Percentiles rank a stretch among this genome's conserved stretches.
phyloP scores from a whole-genome alignment of 371 early-diverging fungal species.

The Phascolomyces articulosus region DNA sequence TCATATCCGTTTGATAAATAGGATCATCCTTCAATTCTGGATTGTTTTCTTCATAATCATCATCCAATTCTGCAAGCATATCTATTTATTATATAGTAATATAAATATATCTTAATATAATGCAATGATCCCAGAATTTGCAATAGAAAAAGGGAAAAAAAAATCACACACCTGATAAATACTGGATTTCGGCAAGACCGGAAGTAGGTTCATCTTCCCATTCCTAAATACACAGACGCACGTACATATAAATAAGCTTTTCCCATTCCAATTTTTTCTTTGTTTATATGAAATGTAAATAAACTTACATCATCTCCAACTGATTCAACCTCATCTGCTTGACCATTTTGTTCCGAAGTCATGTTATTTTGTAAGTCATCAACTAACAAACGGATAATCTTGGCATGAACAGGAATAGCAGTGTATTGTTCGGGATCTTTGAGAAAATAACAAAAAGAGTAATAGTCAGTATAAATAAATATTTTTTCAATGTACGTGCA shows the following conservation, averaged over 20 bases:
- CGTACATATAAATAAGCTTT: neutral
- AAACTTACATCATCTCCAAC: slow-evolving; percentile 41
- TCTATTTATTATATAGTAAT: slow-evolving; percentile 38
- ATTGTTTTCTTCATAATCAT: slow-evolving; percentile 74
- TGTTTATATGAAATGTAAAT: slow-evolving; percentile 1
- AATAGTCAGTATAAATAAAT: neutral
- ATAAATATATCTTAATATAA: no score
- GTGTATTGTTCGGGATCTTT: slow-evolving; percentile 82
- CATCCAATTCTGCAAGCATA: slow-evolving; percentile 51
- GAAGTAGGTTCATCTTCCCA: neutral
- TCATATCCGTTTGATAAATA: slow-evolving; percentile 74
- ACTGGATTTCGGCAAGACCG: neutral
- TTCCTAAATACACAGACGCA: neutral
- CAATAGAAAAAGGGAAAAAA: no score
- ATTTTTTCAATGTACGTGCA: neutral
- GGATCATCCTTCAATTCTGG: slow-evolving; percentile 74
- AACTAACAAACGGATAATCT: slow-evolving; percentile 82
- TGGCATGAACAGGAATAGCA: slow-evolving; percentile 74
- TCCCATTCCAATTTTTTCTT: slow-evolving; percentile 16
- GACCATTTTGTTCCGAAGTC: slow-evolving; percentile 32
- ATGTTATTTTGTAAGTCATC: slow-evolving; percentile 70
- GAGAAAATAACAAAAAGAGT: neutral
- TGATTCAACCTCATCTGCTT: slow-evolving; percentile 50
- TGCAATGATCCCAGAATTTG: no score
- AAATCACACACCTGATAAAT: neutral